Evolutionary conservation across 2,329 filamentous ascomycete species (phyloP).

Genomic region (Proliferodiscus dingleyae): DNA sequence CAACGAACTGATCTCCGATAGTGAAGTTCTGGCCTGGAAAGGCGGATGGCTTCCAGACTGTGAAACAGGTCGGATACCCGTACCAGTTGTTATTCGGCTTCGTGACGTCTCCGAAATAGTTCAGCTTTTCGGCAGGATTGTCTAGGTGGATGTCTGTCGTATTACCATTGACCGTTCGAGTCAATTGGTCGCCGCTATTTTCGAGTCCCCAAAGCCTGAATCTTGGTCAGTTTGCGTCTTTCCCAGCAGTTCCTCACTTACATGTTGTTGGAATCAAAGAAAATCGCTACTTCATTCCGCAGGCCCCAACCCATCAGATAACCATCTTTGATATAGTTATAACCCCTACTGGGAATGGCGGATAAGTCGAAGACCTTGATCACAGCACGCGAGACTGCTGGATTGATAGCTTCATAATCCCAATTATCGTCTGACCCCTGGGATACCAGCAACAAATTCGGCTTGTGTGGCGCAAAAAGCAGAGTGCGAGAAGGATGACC

Average conservation of each 20-base stretch:
- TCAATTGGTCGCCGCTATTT: constrained; percentile 12
- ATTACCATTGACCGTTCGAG: constrained; percentile 8
- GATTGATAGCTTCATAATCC: constrained; percentile 10
- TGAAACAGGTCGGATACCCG: constrained; percentile 20
- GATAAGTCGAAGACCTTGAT: constrained; percentile 17
- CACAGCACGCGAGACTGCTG: constrained; percentile 9
- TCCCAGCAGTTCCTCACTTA: background rate
- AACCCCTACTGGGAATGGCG: constrained; percentile 9
- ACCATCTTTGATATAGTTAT: constrained; percentile 14
- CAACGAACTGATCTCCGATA: constrained; percentile 18
- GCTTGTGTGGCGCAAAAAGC: constrained; percentile 9
- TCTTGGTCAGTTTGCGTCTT: background rate
- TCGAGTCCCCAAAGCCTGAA: constrained; percentile 14
- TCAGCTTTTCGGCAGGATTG: constrained; percentile 19
- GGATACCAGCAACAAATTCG: constrained; percentile 14
- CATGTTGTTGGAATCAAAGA: constrained; percentile 5
- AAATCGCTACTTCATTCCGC: constrained; percentile 15
- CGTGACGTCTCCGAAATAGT: constrained; percentile 18
- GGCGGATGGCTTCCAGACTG: constrained; percentile 15
- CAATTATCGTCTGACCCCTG: constrained; percentile 17
- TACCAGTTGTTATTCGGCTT: constrained; percentile 15
- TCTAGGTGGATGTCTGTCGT: constrained; percentile 15
- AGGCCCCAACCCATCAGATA: constrained; percentile 12
- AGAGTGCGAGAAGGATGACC: constrained; percentile 14
- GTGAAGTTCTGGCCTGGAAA: constrained; percentile 12